Evolutionary conservation across 2,329 filamentous ascomycete species (phyloP).

Genomic region (Trichoderma arundinaceum): DNA sequence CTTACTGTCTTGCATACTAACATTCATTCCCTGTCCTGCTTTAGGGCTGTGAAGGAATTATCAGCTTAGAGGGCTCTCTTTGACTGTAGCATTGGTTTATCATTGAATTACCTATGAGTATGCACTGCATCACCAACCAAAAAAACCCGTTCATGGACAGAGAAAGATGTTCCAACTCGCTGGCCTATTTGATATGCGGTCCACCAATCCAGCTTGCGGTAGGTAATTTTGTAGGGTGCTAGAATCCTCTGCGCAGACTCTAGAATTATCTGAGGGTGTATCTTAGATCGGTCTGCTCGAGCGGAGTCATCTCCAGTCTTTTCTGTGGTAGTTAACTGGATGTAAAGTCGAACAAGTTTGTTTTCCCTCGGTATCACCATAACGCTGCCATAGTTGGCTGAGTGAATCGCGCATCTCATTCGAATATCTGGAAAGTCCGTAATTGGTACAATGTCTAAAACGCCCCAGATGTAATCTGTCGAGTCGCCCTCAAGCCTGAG

Average conservation of each 20-base stretch:
- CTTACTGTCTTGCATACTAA: conserved; percentile 11
- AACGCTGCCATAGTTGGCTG: conserved; percentile 9
- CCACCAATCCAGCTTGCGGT: conserved; percentile 66
- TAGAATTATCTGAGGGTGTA: conserved; percentile 68
- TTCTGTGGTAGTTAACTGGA: not conserved
- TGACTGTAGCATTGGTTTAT: not conserved
- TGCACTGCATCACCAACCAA: not conserved
- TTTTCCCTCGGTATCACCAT: conserved; percentile 22
- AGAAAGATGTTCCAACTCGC: conserved; percentile 43
- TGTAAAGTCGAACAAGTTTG: conserved; percentile 19
- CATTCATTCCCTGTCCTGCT: conserved; percentile 3
- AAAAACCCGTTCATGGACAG: not conserved
- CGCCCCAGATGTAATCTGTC: conserved; percentile 41
- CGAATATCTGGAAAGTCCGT: conserved; percentile 41
- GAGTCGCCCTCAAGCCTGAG: conserved; percentile 40
- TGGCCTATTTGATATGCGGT: conserved; percentile 66
- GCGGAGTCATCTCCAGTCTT: not conserved
- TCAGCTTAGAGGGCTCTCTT: not conserved
- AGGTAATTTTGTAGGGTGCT: conserved; percentile 68
- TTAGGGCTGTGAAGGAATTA: not conserved
- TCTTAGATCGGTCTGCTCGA: conserved; percentile 38
- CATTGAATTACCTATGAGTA: not conserved
- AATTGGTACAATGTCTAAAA: conserved; percentile 38
- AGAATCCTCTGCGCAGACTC: conserved; percentile 67
- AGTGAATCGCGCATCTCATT: conserved; percentile 41